Evolutionary conservation across 2,329 filamentous ascomycete species (phyloP).

Genomic region (Aspergillus japonicus): DNA sequence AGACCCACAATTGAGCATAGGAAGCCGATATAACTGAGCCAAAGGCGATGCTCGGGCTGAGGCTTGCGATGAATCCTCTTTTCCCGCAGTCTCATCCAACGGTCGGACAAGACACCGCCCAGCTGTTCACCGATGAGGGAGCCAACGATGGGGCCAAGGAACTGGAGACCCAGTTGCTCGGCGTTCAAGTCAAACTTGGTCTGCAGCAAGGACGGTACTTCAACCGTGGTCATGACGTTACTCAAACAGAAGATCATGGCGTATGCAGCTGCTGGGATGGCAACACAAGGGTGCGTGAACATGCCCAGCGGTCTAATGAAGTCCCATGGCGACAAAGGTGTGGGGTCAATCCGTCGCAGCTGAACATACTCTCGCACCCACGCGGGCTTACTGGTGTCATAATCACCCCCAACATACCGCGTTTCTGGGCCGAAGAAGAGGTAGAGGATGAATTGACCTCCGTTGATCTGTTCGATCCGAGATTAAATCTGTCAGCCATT

Average conservation of each 20-base stretch:
- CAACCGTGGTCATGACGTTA: constrained; percentile 56
- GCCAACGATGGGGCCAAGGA: constrained; percentile 59
- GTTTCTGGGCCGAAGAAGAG: constrained; percentile 58
- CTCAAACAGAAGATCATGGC: constrained; percentile 59
- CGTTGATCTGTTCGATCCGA: constrained; percentile 48
- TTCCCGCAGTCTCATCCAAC: constrained; percentile 54
- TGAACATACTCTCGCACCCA: constrained; percentile 50
- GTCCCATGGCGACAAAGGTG: constrained; percentile 49
- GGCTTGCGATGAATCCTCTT: constrained; percentile 38
- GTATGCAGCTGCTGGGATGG: constrained; percentile 56
- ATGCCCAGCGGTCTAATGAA: constrained; percentile 55
- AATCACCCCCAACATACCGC: constrained; percentile 45
- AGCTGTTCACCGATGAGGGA: constrained; percentile 61
- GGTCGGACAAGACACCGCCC: constrained; percentile 56
- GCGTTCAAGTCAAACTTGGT: constrained; percentile 58
- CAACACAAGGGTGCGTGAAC: constrained; percentile 47
- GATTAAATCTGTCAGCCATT: constrained; percentile 15
- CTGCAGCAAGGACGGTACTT: constrained; percentile 59
- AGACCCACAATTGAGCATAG: constrained; percentile 54
- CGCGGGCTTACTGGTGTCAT: constrained; percentile 23
- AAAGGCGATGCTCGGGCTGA: constrained; percentile 56
- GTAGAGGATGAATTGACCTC: constrained; percentile 56
- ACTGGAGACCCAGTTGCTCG: constrained; percentile 61
- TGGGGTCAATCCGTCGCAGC: constrained; percentile 54
- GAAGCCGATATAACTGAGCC: constrained; percentile 58